Evolutionary conservation across 371 early-diverging fungal species (phyloP).

Genomic region (Circinella umbellata): DNA sequence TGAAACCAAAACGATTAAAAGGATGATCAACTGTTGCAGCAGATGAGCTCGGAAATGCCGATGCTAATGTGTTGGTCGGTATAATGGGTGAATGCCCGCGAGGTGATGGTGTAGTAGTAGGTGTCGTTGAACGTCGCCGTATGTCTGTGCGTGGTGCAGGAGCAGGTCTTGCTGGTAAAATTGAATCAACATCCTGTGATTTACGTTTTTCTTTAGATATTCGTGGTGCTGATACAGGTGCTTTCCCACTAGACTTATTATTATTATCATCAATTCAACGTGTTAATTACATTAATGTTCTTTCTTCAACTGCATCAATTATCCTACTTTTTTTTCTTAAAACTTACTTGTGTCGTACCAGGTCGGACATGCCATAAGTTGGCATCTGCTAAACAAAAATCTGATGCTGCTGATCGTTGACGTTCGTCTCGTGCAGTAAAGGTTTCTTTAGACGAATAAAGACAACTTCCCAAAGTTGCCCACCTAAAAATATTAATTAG

Average conservation of each 20-base stretch:
- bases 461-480: conserved; percentile 69
- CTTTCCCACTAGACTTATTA: conserved; percentile 21
- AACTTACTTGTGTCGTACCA: conserved; percentile 42
- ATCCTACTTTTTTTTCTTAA: neutral
- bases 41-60: conserved; percentile 30
- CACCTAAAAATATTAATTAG: conserved; percentile 44
- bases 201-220: conserved; percentile 23
- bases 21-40: conserved; percentile 44
- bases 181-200: conserved; percentile 16
- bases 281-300: neutral
- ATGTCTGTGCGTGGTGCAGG: conserved; percentile 44
- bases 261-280: neutral
- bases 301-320: neutral
- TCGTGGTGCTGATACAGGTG: conserved; percentile 22
- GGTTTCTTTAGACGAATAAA: conserved; percentile 67
- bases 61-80: conserved; percentile 31
- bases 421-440: conserved; percentile 66
- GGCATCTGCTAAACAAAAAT: conserved; percentile 64
- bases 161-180: conserved; percentile 29
- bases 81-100: conserved; percentile 37
- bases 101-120: conserved; percentile 34
- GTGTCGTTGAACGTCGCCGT: conserved; percentile 30
- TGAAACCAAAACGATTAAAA: conserved; percentile 63
- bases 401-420: conserved; percentile 68
- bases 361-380: conserved; percentile 72